Percentiles rank a stretch among this genome's conserved stretches.
Evolutionary conservation across 2,329 filamentous ascomycete species (phyloP).

Genomic region (Sclerotinia subarctica): DNA sequence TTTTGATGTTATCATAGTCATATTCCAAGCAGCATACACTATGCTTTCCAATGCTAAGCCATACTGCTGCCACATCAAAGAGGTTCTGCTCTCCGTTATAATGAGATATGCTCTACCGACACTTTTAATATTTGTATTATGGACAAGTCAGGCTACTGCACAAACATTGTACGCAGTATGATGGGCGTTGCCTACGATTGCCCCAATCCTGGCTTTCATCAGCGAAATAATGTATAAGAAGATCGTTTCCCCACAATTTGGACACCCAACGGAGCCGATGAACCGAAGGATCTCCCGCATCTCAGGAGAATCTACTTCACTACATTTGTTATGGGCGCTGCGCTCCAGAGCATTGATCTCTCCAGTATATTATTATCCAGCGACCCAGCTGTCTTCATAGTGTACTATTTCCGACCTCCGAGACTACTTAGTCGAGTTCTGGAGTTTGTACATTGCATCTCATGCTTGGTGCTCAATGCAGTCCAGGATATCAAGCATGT

Average conservation of each 20-base stretch:
- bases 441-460: not conserved
- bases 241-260: not conserved
- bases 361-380: not conserved
- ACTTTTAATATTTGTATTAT: not conserved
- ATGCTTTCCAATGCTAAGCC: slow-evolving; percentile 7
- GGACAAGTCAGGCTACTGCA: not conserved
- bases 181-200: not conserved
- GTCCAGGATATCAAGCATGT: slow-evolving; percentile 12
- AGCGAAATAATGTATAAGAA: not conserved
- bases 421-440: not conserved
- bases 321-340: not conserved
- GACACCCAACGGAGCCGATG: not conserved
- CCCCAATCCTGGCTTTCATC: slow-evolving; percentile 3
- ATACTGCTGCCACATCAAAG: slow-evolving; percentile 14
- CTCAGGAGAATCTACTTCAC: slow-evolving; percentile 4
- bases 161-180: not conserved
- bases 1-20: not conserved
- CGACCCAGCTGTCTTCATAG: not conserved
- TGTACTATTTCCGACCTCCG: not conserved
- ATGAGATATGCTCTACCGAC: not conserved
- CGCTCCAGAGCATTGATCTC: not conserved
- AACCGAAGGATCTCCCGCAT: not conserved
- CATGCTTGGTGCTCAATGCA: slow-evolving; percentile 1
- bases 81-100: not conserved
- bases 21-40: not conserved